These are phyloP conservation scores for Lactarius deliciosus DNA, from an alignment of 768 basidiomycete species.

Conservation along the genomic window DNA sequence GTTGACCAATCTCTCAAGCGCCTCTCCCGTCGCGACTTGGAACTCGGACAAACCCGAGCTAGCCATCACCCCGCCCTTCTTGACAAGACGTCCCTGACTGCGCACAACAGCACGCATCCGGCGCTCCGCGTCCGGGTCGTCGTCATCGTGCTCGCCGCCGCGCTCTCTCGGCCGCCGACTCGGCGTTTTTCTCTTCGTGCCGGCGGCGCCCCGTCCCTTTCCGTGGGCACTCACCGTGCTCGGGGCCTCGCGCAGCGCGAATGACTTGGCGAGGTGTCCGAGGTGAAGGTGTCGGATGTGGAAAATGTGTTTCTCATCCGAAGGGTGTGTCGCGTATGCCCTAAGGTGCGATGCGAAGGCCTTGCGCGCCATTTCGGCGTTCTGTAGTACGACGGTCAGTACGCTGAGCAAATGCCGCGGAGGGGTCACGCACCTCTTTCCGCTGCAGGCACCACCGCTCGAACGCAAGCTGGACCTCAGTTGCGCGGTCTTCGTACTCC, in stretches of 20 bases:
- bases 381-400: conserved; percentile 45
- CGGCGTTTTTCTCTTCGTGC: conserved; percentile 17
- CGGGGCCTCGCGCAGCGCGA: conserved; percentile 87
- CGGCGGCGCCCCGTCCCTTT: conserved; percentile 24
- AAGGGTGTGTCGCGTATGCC: conserved; percentile 96
- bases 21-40: conserved; percentile 66
- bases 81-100: conserved; percentile 75
- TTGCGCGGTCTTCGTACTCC: conserved; percentile 88
- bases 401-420: no score
- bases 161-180: conserved; percentile 21
- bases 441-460: conserved; percentile 86
- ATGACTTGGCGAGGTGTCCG: conserved; percentile 91
- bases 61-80: conserved; percentile 74
- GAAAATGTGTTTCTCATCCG: conserved; percentile 94
- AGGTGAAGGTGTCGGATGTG: conserved; percentile 92
- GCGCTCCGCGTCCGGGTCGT: conserved; percentile 60
- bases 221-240: conserved; percentile 36
- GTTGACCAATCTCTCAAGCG: conserved; percentile 58
- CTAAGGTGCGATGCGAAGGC: conserved; percentile 93
- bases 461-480: conserved; percentile 92
- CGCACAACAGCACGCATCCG: conserved; percentile 88
- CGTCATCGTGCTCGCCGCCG: conserved; percentile 14
- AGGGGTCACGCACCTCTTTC: conserved; percentile 53
- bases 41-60: conserved; percentile 69
- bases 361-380: conserved; percentile 70